A percentile compares a stretch with the other conserved stretches of the same genome.
Conservation (phyloP, 441 rosid species). For the Rhodomyrtus psidioides region DNA sequence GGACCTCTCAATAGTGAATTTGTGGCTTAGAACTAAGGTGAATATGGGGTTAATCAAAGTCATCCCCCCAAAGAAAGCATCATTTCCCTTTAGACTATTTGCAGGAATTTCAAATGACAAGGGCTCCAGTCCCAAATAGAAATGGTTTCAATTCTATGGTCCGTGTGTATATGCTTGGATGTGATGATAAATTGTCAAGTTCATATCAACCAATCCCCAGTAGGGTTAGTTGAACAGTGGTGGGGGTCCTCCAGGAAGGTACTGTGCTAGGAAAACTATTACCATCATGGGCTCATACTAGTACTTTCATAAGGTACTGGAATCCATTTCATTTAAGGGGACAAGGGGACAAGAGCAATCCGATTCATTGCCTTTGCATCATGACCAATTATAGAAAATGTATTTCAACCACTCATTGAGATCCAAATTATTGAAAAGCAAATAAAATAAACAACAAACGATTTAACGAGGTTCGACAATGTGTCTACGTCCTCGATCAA, state of each 20-base stretch:
- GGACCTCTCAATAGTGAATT: background rate
- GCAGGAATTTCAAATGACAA: background rate
- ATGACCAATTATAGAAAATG: background rate
- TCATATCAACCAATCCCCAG: background rate
- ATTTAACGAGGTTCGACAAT: too few species aligned
- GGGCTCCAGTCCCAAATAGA: background rate
- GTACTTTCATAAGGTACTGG: background rate
- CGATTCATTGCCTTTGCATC: background rate
- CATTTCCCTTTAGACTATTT: background rate
- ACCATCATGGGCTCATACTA: background rate
- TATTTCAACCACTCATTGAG: background rate
- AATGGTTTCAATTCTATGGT: background rate
- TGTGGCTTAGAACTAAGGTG: background rate
- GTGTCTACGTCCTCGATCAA: too few species aligned
- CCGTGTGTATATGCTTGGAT: background rate
- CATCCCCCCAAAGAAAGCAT: background rate
- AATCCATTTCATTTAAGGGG: background rate
- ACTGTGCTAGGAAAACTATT: background rate
- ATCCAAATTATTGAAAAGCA: too few species aligned
- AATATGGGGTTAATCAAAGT: background rate
- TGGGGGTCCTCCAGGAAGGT: background rate
- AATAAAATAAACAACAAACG: too few species aligned
- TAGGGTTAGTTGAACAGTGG: background rate
- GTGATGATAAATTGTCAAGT: background rate
- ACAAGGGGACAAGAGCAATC: background rate